These are phyloP conservation scores for Vigna radiata DNA, from an alignment of 306 rosid genomes.

Conservation along the genomic window DNA sequence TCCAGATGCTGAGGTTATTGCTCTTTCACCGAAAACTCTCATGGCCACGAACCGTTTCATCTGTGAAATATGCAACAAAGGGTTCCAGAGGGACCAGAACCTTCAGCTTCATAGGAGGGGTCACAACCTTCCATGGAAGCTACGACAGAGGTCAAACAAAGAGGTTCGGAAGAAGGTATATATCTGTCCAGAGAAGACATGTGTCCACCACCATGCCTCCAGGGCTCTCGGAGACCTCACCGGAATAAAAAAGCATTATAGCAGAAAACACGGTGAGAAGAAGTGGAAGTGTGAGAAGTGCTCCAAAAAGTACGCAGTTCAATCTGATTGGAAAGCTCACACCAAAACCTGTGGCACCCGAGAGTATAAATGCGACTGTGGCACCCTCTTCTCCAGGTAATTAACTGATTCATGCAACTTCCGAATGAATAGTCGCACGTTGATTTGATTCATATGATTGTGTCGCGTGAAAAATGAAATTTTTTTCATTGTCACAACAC, in stretches of 20 bases:
- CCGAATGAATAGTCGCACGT: not conserved
- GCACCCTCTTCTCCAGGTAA: constrained; percentile 85
- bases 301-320: constrained; percentile 89
- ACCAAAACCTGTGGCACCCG: constrained; percentile 88
- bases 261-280: constrained; percentile 90
- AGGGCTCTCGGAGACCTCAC: constrained; percentile 92
- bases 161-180: constrained; percentile 81
- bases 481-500: not conserved
- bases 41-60: constrained; percentile 87
- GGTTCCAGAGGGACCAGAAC: constrained; percentile 88
- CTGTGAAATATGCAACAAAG: constrained; percentile 92
- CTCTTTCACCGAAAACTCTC: constrained; percentile 77
- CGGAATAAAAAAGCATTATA: constrained; percentile 84
- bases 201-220: constrained; percentile 82
- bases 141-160: constrained; percentile 66
- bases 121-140: constrained; percentile 91
- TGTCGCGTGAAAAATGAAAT: not conserved
- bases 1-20: constrained; percentile 94
- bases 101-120: constrained; percentile 87
- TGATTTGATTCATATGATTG: not conserved
- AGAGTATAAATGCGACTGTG: constrained; percentile 88
- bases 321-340: constrained; percentile 95
- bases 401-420: not conserved
- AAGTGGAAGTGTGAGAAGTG: constrained; percentile 96
- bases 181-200: constrained; percentile 80